Evolutionary conservation across 2,329 filamentous ascomycete genomes (phyloP).

Genomic region (Lecanoromycetidae sp.): DNA sequence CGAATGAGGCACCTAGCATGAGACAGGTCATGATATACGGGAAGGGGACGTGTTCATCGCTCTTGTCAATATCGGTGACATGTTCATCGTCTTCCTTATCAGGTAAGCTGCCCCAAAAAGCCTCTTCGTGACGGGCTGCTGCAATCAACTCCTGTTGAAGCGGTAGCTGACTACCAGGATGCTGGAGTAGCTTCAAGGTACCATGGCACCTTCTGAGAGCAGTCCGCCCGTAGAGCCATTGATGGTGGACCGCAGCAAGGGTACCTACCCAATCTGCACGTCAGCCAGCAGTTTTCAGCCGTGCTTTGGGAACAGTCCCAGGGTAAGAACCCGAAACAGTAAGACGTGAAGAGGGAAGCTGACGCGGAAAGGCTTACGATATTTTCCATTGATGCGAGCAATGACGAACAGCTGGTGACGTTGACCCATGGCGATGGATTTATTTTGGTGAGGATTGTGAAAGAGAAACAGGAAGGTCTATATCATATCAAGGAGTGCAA

Average conservation of each 20-base stretch:
- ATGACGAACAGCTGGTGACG: slow-evolving; percentile 23
- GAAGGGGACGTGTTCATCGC: slow-evolving; percentile 7
- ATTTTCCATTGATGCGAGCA: slow-evolving; percentile 19
- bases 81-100: background rate
- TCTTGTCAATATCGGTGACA: no score
- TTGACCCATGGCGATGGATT: slow-evolving; percentile 23
- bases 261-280: no score
- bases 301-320: no score
- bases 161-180: slow-evolving; percentile 15
- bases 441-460: no score
- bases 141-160: slow-evolving; percentile 18
- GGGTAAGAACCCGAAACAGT: no score
- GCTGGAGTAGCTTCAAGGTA: slow-evolving; percentile 16
- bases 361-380: no score
- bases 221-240: slow-evolving; percentile 18
- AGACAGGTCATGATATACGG: slow-evolving; percentile 20
- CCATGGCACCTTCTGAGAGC: slow-evolving; percentile 16
- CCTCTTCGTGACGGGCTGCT: slow-evolving; percentile 4
- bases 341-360: no score
- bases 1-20: slow-evolving; percentile 13
- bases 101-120: background rate
- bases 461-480: no score
- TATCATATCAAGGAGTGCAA: no score
- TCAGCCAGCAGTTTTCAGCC: no score
- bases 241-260: slow-evolving; percentile 20